Conservation (phyloP, 352 stramenopile genomes). For the Phytopythium sindhum region DNA sequence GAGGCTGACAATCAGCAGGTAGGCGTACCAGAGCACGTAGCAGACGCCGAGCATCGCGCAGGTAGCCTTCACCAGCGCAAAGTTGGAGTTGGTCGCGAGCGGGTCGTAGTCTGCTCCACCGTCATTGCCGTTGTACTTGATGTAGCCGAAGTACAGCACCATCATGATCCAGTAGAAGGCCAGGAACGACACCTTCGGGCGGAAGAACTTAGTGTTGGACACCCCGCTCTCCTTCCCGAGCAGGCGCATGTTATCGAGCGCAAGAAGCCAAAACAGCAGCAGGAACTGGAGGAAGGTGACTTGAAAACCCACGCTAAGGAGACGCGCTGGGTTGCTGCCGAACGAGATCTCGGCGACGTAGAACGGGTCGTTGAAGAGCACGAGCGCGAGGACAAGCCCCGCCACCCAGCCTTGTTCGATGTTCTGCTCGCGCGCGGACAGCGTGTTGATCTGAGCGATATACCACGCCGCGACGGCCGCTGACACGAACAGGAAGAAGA, state of each 20-base stretch:
- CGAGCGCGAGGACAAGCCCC: conserved; percentile 37
- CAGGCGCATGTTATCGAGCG: conserved; percentile 54
- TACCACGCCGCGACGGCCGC: conserved; percentile 35
- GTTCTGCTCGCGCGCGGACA: conserved; percentile 49
- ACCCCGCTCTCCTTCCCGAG: conserved; percentile 44
- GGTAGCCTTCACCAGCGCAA: conserved; percentile 30
- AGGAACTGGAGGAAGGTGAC: conserved; percentile 59
- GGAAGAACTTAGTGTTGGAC: conserved; percentile 54
- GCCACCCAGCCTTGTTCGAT: conserved; percentile 56
- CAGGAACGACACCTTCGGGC: conserved; percentile 44
- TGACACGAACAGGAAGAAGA: conserved; percentile 50
- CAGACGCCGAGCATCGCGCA: conserved; percentile 36
- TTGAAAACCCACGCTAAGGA: conserved; percentile 52
- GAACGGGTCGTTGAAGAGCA: conserved; percentile 64
- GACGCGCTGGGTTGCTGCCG: conserved; percentile 41
- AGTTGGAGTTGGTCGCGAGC: conserved; percentile 34
- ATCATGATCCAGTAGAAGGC: conserved; percentile 57
- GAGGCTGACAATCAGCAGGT: conserved; percentile 34
- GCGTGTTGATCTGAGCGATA: conserved; percentile 34
- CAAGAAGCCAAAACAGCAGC: conserved; percentile 55
- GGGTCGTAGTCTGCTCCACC: conserved; percentile 39
- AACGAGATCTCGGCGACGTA: conserved; percentile 45
- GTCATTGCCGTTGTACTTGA: conserved; percentile 64
- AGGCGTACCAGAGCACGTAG: conserved; percentile 49
- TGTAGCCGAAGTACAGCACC: conserved; percentile 49